These are phyloP conservation scores for Rhodotorula sp. DNA, from an alignment of 1,284 basidiomycete species.

Conservation along the genomic window DNA sequence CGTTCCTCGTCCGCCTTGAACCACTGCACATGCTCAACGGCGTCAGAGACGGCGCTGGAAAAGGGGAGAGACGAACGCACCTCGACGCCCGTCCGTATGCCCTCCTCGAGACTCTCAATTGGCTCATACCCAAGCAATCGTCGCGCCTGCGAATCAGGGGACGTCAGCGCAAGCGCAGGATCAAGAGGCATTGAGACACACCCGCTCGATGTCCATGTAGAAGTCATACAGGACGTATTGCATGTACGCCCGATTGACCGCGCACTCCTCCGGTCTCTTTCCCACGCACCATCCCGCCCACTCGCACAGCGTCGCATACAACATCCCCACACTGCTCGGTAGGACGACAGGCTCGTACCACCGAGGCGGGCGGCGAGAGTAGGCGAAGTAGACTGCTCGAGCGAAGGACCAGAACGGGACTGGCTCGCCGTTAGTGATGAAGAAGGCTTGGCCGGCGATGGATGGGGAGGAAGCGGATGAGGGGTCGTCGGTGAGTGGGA, in stretches of 20 bases:
- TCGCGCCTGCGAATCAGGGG: slow-evolving; percentile 57
- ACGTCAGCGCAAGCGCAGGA: background rate
- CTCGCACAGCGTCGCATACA: slow-evolving; percentile 44
- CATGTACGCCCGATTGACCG: slow-evolving; percentile 79
- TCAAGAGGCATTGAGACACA: background rate
- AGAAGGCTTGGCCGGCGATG: slow-evolving; percentile 83
- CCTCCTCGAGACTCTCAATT: slow-evolving; percentile 81
- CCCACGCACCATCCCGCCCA: slow-evolving; percentile 55
- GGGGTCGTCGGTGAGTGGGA: slow-evolving; percentile 19
- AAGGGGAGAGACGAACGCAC: slow-evolving; percentile 6
- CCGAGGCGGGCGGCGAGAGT: slow-evolving; percentile 60
- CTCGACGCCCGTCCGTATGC: slow-evolving; percentile 68
- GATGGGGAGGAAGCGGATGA: slow-evolving; percentile 5
- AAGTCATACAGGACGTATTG: slow-evolving; percentile 55
- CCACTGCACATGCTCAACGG: slow-evolving; percentile 14
- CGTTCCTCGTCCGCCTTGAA: slow-evolving; percentile 29
- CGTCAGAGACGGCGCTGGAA: background rate
- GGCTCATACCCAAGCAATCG: slow-evolving; percentile 91
- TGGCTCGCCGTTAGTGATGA: slow-evolving; percentile 97
- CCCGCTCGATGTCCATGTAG: slow-evolving; percentile 93
- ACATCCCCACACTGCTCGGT: slow-evolving; percentile 58
- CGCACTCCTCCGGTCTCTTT: slow-evolving; percentile 44
- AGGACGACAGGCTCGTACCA: slow-evolving; percentile 11
- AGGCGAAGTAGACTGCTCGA: slow-evolving; percentile 72
- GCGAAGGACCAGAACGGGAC: slow-evolving; percentile 95